Percentiles rank a stretch among this genome's conserved stretches.
These are phyloP conservation scores for Metschnikowia chrysomelidarum DNA, from an alignment of 805 yeast species.

Conservation along the genomic window DNA sequence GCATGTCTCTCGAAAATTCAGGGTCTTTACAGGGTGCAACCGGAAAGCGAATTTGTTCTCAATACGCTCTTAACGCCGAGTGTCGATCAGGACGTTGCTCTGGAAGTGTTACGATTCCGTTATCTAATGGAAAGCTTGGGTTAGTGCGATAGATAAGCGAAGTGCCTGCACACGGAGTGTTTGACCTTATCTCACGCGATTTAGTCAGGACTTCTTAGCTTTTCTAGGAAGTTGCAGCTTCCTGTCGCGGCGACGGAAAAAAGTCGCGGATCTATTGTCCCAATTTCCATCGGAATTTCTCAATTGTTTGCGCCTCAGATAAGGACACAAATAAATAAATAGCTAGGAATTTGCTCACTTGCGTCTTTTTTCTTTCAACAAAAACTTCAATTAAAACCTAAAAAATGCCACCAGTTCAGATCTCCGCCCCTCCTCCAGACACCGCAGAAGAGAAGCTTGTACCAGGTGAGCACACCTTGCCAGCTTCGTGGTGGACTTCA, in stretches of 20 bases:
- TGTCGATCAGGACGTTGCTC: constrained; percentile 34
- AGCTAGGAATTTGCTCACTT: constrained; percentile 7
- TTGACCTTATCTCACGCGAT: too few species aligned
- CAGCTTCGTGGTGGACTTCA: constrained; percentile 67
- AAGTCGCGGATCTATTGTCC: constrained; percentile 8
- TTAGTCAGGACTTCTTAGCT: constrained; percentile 7
- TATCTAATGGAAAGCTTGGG: constrained; percentile 23
- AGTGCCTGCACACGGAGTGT: too few species aligned
- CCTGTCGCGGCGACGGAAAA: constrained; percentile 1
- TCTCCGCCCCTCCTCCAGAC: constrained; percentile 28
- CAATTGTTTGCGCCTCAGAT: constrained; percentile 8
- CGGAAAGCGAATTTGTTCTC: constrained; percentile 35
- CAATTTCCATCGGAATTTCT: constrained; percentile 5
- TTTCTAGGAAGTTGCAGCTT: constrained; percentile 6
- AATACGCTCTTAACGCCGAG: constrained; percentile 36
- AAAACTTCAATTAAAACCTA: neutral
- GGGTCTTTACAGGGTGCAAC: constrained; percentile 27
- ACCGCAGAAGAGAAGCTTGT: constrained; percentile 17
- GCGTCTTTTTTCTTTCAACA: neutral
- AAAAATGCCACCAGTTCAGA: constrained; percentile 8
- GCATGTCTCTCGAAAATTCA: constrained; percentile 13
- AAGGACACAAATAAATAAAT: constrained; percentile 9
- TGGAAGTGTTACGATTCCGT: constrained; percentile 37
- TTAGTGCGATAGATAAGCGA: constrained; percentile 3
- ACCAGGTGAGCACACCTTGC: constrained; percentile 47